Percentiles rank a stretch among this genome's conserved stretches.
Conservation (phyloP, 441 rosid species). For the Pelargonium cotyledonis region DNA sequence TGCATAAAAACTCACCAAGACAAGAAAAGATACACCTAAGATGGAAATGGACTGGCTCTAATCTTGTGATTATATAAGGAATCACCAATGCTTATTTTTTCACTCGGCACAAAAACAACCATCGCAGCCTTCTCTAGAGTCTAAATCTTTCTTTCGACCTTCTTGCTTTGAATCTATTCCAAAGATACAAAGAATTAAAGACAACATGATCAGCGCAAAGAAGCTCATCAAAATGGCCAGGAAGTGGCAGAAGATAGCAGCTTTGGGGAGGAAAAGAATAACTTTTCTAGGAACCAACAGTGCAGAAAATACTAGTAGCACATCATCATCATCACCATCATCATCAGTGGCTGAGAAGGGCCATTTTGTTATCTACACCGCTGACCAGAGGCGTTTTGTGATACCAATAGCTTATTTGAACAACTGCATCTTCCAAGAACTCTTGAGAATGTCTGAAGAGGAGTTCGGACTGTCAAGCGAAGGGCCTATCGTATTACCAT, state of each 20-base stretch:
- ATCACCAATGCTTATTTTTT: neutral
- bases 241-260: constrained; percentile 32
- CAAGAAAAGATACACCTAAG: too few relatives aligned
- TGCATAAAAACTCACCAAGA: too few relatives aligned
- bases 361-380: neutral
- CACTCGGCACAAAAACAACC: neutral
- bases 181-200: too few relatives aligned
- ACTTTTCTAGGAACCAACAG: neutral
- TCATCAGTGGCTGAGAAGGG: neutral
- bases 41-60: too few relatives aligned
- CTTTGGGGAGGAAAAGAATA: neutral
- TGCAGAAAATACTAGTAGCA: neutral
- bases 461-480: constrained; percentile 9
- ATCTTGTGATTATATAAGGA: too few relatives aligned
- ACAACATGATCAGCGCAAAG: constrained; percentile 28
- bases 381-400: constrained; percentile 14
- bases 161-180: too few relatives aligned
- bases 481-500: constrained; percentile 15
- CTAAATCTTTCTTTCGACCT: too few relatives aligned
- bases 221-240: constrained; percentile 33
- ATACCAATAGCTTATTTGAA: constrained; percentile 25
- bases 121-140: too few relatives aligned
- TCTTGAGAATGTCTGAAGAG: neutral
- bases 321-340: constrained; percentile 9
- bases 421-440: neutral